A percentile compares a stretch with the other conserved stretches of the same genome.
phyloP scores from a whole-genome alignment of 2,329 filamentous ascomycete species.

The Penicillium rolfsii region DNA sequence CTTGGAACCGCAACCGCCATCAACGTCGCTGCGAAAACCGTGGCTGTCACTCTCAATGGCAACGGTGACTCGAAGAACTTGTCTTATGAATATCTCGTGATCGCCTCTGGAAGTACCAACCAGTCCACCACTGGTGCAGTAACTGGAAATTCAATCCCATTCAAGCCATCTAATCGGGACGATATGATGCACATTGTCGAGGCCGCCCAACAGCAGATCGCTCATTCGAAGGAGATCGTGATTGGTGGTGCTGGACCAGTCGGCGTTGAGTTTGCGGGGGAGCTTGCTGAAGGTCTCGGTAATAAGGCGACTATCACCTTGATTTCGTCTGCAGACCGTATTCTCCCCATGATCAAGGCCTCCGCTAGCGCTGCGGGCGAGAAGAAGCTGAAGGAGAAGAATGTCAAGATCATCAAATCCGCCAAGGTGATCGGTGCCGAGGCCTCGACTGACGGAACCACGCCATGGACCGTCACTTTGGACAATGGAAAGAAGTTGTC shows the following conservation, averaged over 20 bases:
- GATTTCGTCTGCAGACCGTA: constrained; percentile 36
- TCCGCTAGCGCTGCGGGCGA: constrained; percentile 48
- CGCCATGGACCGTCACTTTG: constrained; percentile 49
- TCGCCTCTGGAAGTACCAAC: constrained; percentile 59
- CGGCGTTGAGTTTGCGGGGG: constrained; percentile 55
- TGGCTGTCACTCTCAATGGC: constrained; percentile 48
- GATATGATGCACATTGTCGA: constrained; percentile 39
- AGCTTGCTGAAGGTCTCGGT: constrained; percentile 48
- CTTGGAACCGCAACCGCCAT: constrained; percentile 54
- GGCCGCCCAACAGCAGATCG: constrained; percentile 40
- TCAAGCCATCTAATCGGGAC: constrained; percentile 49
- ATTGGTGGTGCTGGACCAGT: constrained; percentile 55
- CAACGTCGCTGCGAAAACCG: constrained; percentile 47
- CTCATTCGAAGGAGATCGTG: constrained; percentile 49
- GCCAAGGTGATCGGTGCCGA: constrained; percentile 37
- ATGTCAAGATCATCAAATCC: constrained; percentile 50
- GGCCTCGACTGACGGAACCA: constrained; percentile 36
- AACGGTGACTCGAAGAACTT: constrained; percentile 35
- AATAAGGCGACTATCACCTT: constrained; percentile 42
- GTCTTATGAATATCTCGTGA: constrained; percentile 58
- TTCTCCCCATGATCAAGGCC: constrained; percentile 36
- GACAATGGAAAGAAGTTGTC: constrained; percentile 52
- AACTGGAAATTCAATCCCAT: constrained; percentile 40
- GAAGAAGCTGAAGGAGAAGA: constrained; percentile 50
- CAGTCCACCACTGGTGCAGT: constrained; percentile 41